A percentile compares a stretch with the other conserved stretches of the same genome.
Evolutionary conservation across 2,329 filamentous ascomycete genomes (phyloP).

Genomic region (Rhynchosporium agropyri): DNA sequence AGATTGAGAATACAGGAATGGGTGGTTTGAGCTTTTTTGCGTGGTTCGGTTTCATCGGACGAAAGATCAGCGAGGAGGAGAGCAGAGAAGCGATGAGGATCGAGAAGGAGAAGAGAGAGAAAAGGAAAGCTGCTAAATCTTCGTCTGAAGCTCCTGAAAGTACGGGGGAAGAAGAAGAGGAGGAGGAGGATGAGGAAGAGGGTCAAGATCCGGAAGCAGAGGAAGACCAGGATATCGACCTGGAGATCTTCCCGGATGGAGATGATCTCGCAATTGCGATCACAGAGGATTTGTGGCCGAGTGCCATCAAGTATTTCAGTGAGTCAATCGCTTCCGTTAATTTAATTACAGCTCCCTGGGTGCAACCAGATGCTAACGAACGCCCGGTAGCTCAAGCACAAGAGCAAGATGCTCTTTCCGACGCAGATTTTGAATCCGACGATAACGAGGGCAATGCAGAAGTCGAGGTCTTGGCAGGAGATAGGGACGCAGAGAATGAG

Average conservation of each 20-base stretch:
- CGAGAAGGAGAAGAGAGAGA: constrained; percentile 59
- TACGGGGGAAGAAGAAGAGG: constrained; percentile 54
- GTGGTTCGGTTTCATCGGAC: constrained; percentile 80
- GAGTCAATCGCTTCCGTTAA: constrained; percentile 44
- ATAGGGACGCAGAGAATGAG: constrained; percentile 31
- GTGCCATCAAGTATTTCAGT: constrained; percentile 91
- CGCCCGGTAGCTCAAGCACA: constrained; percentile 63
- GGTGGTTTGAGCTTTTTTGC: constrained; percentile 80
- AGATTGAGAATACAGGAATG: constrained; percentile 61
- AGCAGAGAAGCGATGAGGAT: constrained; percentile 62
- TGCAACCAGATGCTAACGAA: constrained; percentile 44
- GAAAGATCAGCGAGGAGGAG: constrained; percentile 73
- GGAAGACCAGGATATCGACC: constrained; percentile 61
- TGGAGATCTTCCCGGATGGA: constrained; percentile 86
- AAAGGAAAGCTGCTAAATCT: constrained; percentile 45
- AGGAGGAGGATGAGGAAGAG: constrained; percentile 15
- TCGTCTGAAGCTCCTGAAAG: constrained; percentile 42
- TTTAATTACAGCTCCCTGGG: not conserved
- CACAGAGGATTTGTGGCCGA: constrained; percentile 86
- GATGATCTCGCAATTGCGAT: constrained; percentile 80
- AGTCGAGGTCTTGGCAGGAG: constrained; percentile 7
- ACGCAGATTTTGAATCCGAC: constrained; percentile 71
- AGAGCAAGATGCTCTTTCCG: constrained; percentile 67
- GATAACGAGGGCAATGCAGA: constrained; percentile 50
- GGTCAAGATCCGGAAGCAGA: constrained; percentile 47